Evolutionary conservation across 805 yeast species (phyloP), one percentile per base, ranked within the genome.

Genomic region (Cyberlindnera bimundalis): DNA sequence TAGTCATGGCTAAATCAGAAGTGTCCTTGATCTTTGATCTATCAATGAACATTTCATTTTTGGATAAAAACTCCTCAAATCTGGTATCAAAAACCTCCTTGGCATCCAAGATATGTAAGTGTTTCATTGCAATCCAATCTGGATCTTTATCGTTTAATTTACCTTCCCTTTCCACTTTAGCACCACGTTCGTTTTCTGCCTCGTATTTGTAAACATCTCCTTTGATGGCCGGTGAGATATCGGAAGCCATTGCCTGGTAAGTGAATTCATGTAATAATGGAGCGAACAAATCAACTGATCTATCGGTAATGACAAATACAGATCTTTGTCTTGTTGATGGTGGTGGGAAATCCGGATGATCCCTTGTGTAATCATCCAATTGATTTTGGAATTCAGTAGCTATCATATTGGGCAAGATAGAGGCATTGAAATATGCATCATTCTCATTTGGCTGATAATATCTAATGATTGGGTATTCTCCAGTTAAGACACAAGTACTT

Each of bases 171-270:
- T 59, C 53, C 44, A 72, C 76, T 25, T 58, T 51, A 18, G 55
- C 66, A 13, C 76, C 77, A 13, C 51, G 56, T 58, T 77, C 87
- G 56, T 68, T 78, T 53, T 76, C 84, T 7, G 76, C 71, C 33
- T 65, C 58, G 55, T 81, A 85, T 24, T 57, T 65, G 58, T 76
- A 82, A n/a, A 57, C 55, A 49, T 72, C 66, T 39, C 67, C 61
- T n/a, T 64, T 56, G 27, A 67, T 74, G 23, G 65, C 66, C 2
- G 73, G 71, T 20, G 83, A 63, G 11, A 43, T 9, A 60, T 91
- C 99, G 66, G 83, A 82, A 15, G 90, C 84, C 85, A 90, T 81
- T 5, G 97, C 90, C 63, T 91, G 95, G 62, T 90, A 93, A 18
- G 83, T 77, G 62, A 90, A 87, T 59, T 88, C 96, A 61, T 93